Conservation (phyloP, 495 filamentous ascomycete species). For the Penicillium bovifimosum region DNA sequence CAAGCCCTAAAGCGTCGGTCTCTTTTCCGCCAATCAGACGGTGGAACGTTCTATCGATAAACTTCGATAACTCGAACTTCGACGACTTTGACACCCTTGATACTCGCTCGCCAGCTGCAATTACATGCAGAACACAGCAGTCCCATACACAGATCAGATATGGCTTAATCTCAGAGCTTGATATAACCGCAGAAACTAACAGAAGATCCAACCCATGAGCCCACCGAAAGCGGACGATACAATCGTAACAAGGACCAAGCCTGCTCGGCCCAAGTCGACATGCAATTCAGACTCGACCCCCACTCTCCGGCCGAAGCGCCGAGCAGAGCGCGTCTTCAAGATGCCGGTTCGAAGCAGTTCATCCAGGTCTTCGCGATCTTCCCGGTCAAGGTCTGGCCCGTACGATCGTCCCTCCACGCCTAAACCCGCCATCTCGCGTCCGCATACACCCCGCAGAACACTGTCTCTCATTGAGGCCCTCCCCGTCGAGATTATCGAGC, state of each 20-base stretch:
- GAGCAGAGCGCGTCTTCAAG: constrained; percentile 17
- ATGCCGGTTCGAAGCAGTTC: constrained; percentile 3
- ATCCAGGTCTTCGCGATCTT: background rate
- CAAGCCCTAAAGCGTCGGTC: background rate
- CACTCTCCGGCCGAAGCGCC: constrained; percentile 4
- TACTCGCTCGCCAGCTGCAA: background rate
- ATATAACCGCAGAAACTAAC: background rate
- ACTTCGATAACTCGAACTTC: background rate
- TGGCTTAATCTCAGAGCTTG: background rate
- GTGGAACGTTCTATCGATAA: background rate
- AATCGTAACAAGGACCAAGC: background rate
- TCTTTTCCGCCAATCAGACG: constrained; percentile 5
- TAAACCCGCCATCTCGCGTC: background rate
- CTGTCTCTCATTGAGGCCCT: constrained; percentile 44
- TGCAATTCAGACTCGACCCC: background rate
- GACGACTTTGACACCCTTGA: background rate
- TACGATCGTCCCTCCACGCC: constrained; percentile 3
- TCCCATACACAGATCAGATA: background rate
- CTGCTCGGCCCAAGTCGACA: background rate
- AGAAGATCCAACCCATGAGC: constrained; percentile 4
- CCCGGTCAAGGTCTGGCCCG: constrained; percentile 1
- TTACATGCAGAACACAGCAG: background rate
- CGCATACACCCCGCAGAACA: background rate
- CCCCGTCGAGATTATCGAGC: constrained; percentile 49
- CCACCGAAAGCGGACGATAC: background rate